phyloP scores from a whole-genome alignment of 768 basidiomycete genomes.

The Erythrobasidium yunnanense region DNA sequence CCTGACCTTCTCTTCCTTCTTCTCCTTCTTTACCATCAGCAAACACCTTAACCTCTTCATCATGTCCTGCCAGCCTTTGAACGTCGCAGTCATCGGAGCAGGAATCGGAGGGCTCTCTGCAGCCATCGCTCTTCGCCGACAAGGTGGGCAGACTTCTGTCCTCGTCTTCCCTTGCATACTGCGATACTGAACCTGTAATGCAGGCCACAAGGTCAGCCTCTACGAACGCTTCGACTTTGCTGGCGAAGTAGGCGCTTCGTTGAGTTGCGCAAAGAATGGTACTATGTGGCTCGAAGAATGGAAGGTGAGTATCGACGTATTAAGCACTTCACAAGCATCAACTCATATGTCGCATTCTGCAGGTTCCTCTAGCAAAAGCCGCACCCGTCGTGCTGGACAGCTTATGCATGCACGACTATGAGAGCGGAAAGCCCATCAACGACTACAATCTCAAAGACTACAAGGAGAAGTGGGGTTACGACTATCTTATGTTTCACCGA shows the following conservation, averaged over 20 bases:
- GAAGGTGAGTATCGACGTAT: constrained; percentile 21
- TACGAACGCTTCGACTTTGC: constrained; percentile 24
- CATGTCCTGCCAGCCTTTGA: too few species aligned
- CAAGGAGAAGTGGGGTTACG: constrained; percentile 35
- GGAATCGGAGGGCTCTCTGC: constrained; percentile 13
- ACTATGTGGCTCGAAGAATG: constrained; percentile 36
- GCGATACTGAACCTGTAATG: background rate
- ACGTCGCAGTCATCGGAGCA: constrained; percentile 2
- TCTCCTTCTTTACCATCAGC: too few species aligned
- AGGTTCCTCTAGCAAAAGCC: constrained; percentile 28
- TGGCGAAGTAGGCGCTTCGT: constrained; percentile 20
- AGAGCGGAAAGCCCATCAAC: constrained; percentile 24
- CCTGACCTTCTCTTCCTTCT: too few species aligned
- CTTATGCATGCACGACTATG: constrained; percentile 33
- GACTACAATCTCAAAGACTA: constrained; percentile 32
- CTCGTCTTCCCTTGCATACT: background rate
- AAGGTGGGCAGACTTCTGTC: background rate
- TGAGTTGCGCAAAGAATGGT: constrained; percentile 24
- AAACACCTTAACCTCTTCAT: too few species aligned
- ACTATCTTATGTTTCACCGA: constrained; percentile 35
- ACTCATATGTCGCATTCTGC: background rate
- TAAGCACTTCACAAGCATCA: background rate
- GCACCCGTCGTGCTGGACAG: constrained; percentile 32
- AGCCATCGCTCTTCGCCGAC: constrained; percentile 13
- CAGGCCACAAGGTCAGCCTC: constrained; percentile 17